These are phyloP conservation scores for Daldinia bambusicola DNA, from an alignment of 495 filamentous ascomycete genomes.

Conservation along the genomic window DNA sequence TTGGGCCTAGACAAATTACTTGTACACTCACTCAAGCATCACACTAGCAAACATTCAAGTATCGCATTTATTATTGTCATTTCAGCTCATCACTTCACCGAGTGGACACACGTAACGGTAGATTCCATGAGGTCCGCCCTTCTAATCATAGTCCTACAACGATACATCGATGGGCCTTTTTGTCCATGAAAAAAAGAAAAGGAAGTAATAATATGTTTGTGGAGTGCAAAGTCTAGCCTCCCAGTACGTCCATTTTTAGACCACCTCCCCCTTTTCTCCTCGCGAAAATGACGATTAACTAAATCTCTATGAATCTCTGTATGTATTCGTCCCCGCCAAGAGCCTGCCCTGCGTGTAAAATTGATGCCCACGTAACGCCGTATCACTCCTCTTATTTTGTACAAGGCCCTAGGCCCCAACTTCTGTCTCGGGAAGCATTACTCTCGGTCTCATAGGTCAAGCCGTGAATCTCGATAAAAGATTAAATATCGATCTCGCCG, in stretches of 20 bases:
- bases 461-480: background rate
- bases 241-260: conserved; percentile 20
- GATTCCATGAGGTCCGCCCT: conserved; percentile 22
- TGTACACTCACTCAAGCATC: background rate
- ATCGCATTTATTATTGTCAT: background rate
- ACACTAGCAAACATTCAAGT: background rate
- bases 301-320: conserved; percentile 34
- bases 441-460: background rate
- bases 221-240: conserved; percentile 33
- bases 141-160: conserved; percentile 39
- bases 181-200: conserved; percentile 11
- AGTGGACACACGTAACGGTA: conserved; percentile 17
- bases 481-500: conserved; percentile 65
- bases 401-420: conserved; percentile 22
- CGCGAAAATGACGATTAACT: conserved; percentile 34
- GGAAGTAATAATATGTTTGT: conserved; percentile 16
- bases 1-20: too few species aligned
- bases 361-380: conserved; percentile 35
- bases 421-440: conserved; percentile 11
- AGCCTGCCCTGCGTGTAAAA: conserved; percentile 23
- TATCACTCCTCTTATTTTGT: conserved; percentile 35
- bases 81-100: conserved; percentile 9
- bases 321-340: conserved; percentile 22
- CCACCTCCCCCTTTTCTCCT: conserved; percentile 10
- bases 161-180: conserved; percentile 2